Base-by-base conservation (phyloP, 2,329 filamentous ascomycete species). In the Cadophora gregata region DNA sequence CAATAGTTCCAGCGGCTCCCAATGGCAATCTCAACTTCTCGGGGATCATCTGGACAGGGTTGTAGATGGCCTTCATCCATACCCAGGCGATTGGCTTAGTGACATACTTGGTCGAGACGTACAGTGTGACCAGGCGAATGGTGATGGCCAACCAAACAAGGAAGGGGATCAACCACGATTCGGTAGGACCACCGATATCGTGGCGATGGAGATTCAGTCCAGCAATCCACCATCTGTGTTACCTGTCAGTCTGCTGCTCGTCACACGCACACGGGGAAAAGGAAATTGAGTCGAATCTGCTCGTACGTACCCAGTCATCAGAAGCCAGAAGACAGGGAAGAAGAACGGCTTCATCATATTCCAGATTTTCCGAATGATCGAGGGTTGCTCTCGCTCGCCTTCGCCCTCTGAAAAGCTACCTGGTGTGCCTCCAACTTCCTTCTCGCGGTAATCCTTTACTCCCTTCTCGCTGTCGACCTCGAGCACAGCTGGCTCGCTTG, bases 141-240 rank as follows among this genome's bases (percentile, higher is more conserved):
- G 86, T 87, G 73, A 96, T 88, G 71, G 82, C 84, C 55, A 97
- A 86, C 83, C 90, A 97, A 56, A 97, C 77, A 60, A 97, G 83
- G 79, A 96, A 96, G 0, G 93, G 93, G 59, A 94, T 86, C 65
- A 96, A 79, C 93, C 93, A 97, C 14, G 59, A 51, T 31, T 51
- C 59, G 25, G 59, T 62, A 7, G 59, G 59, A 51, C 59, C 59
- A 75, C 92, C 93, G 79, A 83, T 84, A 75, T 93, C 88, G 67
- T 90, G 72, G 67, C 87, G 87, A 77, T 95, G 92, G 62, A 93
- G 82, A 67, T 93, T 82, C 58, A 95, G 81, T 63, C 89, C 87
- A 7, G 90, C 88, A 70, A 94, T 90, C 70, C 71, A 74, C 71
- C 70, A 73, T 12, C 70, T 73, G 48, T 55, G 59, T 33, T 16